phyloP scores from a whole-genome alignment of 768 basidiomycete species.

The Mycena vitilis region DNA sequence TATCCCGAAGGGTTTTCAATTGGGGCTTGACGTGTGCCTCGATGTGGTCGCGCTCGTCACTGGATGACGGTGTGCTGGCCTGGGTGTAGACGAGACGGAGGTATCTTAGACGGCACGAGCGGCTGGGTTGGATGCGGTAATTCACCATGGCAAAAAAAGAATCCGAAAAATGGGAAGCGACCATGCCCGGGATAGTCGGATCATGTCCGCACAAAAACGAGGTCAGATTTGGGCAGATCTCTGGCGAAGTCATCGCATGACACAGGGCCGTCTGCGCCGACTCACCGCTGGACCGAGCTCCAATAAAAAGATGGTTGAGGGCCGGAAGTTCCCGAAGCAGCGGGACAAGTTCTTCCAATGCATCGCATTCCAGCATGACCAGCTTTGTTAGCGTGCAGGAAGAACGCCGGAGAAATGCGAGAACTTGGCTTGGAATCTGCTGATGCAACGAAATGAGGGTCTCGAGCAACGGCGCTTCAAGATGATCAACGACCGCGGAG shows the following conservation, averaged over 20 bases:
- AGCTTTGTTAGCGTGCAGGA: not conserved
- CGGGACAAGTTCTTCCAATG: not conserved
- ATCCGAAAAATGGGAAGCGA: too few relatives aligned
- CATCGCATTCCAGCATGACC: not conserved
- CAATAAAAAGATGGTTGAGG: not conserved
- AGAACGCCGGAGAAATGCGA: not conserved
- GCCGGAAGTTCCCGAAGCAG: not conserved
- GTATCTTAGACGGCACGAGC: too few relatives aligned
- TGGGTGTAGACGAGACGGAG: not conserved
- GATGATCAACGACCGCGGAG: not conserved
- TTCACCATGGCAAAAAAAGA: not conserved
- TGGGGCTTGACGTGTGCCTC: not conserved
- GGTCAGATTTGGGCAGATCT: conserved; percentile 1
- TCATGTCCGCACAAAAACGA: not conserved
- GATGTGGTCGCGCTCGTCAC: too few relatives aligned
- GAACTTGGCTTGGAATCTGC: not conserved
- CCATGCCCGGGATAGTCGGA: too few relatives aligned
- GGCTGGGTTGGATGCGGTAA: too few relatives aligned
- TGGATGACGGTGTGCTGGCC: too few relatives aligned
- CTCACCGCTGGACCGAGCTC: too few relatives aligned
- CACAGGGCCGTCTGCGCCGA: not conserved
- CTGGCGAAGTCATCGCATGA: not conserved
- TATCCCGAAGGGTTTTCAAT: not conserved
- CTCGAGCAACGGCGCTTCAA: not conserved
- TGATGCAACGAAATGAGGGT: not conserved